phyloP scores from a whole-genome alignment of 257 asterid genomes.

The Capsicum chinense region DNA sequence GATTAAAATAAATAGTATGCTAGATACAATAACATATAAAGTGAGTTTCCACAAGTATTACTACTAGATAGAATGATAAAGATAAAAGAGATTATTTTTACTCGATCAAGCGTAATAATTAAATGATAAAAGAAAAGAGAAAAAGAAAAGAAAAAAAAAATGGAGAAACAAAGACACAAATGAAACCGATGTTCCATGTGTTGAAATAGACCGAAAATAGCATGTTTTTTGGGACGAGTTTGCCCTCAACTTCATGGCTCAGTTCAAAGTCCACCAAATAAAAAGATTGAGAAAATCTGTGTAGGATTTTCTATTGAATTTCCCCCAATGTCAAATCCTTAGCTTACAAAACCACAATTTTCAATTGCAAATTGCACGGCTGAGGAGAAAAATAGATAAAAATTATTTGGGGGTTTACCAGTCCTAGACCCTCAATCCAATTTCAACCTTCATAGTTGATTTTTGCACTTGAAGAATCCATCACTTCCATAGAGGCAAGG shows the following conservation, averaged over 20 bases:
- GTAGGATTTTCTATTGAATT: not conserved
- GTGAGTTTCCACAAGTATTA: too few species aligned
- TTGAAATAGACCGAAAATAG: too few species aligned
- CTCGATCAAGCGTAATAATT: too few species aligned
- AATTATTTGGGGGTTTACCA: not conserved
- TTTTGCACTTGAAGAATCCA: slow-evolving; percentile 3
- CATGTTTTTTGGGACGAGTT: not conserved
- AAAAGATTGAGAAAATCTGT: not conserved
- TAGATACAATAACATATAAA: too few species aligned
- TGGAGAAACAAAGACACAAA: too few species aligned
- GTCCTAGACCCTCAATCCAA: not conserved
- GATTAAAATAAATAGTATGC: too few species aligned
- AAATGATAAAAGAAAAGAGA: too few species aligned
- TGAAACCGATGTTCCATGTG: too few species aligned
- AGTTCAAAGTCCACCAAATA: not conserved
- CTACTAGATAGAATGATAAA: too few species aligned
- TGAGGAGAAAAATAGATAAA: not conserved
- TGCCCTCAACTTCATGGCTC: slow-evolving; percentile 2
- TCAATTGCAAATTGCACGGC: slow-evolving; percentile 34
- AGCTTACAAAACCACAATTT: not conserved
- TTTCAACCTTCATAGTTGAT: slow-evolving; percentile 17
- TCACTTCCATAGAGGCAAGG: slow-evolving; percentile 2
- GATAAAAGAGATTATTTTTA: too few species aligned
- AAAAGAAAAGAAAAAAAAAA: too few species aligned
- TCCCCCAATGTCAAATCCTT: slow-evolving; percentile 13